A percentile compares a stretch with the other conserved stretches of the same genome.
phyloP scores from a whole-genome alignment of 805 yeast species.

The Ogataea kodamae region DNA sequence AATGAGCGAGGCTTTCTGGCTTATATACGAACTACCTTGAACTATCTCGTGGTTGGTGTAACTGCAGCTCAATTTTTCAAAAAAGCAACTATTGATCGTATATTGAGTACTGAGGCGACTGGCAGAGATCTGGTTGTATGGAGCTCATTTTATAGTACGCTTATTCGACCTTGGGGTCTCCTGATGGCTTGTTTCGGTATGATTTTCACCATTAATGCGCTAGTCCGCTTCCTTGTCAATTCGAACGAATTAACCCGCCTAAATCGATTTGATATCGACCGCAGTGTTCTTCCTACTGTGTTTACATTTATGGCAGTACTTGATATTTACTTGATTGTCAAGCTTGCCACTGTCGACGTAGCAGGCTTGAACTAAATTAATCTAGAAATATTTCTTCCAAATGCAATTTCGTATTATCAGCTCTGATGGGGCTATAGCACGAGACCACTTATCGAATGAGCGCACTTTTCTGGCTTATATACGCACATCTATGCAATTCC shows the following conservation, averaged over 20 bases:
- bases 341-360: constrained; percentile 4
- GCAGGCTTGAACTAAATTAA: constrained; percentile 2
- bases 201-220: constrained; percentile 9
- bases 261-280: constrained; percentile 19
- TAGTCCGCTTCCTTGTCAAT: constrained; percentile 19
- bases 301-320: constrained; percentile 8
- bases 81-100: constrained; percentile 19
- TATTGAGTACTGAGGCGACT: constrained; percentile 1
- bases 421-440: constrained; percentile 44
- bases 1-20: constrained; percentile 49
- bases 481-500: constrained; percentile 50
- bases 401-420: constrained; percentile 2
- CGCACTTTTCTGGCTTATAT: constrained; percentile 60
- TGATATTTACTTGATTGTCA: constrained; percentile 4
- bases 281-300: constrained; percentile 10
- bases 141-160: constrained; percentile 3
- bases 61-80: constrained; percentile 42
- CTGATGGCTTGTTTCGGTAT: constrained; percentile 11
- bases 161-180: constrained; percentile 19
- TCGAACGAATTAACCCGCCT: constrained; percentile 16
- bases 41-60: constrained; percentile 39
- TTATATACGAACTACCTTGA: constrained; percentile 41
- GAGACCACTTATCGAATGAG: constrained; percentile 62
- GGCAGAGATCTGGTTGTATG: constrained; percentile 4
- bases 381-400: not conserved